These are phyloP conservation scores for Xylaria multiplex DNA, from an alignment of 2,329 filamentous ascomycete species.

Conservation along the genomic window DNA sequence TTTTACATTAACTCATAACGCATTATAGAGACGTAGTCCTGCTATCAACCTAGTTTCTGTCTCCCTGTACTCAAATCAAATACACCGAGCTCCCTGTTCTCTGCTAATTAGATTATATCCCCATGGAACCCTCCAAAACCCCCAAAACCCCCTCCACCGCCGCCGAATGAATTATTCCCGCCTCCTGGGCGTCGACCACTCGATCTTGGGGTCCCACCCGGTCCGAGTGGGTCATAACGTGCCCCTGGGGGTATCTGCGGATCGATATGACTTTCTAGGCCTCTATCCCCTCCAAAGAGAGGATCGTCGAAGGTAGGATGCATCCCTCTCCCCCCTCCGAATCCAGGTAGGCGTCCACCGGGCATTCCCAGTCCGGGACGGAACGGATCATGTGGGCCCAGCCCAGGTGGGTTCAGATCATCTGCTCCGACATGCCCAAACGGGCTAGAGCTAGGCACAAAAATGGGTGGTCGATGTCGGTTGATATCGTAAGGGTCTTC, in stretches of 20 bases:
- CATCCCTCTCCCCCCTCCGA: conserved; percentile 81
- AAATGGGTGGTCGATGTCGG: conserved; percentile 62
- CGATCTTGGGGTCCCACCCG: conserved; percentile 64
- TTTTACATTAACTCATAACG: conserved; percentile 27
- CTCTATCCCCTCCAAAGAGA: conserved; percentile 71
- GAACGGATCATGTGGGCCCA: conserved; percentile 87
- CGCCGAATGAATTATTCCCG: conserved; percentile 54
- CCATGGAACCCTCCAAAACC: conserved; percentile 48
- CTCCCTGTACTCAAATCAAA: not conserved
- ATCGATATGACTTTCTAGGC: conserved; percentile 65
- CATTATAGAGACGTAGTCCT: conserved; percentile 15
- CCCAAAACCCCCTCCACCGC: conserved; percentile 46
- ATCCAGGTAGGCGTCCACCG: conserved; percentile 65
- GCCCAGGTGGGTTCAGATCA: conserved; percentile 85
- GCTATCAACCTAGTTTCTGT: conserved; percentile 6
- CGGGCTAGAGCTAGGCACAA: conserved; percentile 61
- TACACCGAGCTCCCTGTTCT: not conserved
- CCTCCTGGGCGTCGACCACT: conserved; percentile 55
- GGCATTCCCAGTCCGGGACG: conserved; percentile 71
- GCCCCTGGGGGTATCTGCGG: conserved; percentile 85
- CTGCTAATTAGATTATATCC: conserved; percentile 43
- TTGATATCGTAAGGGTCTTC: conserved; percentile 92
- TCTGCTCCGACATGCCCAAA: conserved; percentile 78
- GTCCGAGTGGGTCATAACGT: conserved; percentile 89
- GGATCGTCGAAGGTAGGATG: conserved; percentile 95